A percentile compares a stretch with the other conserved stretches of the same genome.
phyloP scores from a whole-genome alignment of 2,329 filamentous ascomycete species.

The Lecanicillium sp. region DNA sequence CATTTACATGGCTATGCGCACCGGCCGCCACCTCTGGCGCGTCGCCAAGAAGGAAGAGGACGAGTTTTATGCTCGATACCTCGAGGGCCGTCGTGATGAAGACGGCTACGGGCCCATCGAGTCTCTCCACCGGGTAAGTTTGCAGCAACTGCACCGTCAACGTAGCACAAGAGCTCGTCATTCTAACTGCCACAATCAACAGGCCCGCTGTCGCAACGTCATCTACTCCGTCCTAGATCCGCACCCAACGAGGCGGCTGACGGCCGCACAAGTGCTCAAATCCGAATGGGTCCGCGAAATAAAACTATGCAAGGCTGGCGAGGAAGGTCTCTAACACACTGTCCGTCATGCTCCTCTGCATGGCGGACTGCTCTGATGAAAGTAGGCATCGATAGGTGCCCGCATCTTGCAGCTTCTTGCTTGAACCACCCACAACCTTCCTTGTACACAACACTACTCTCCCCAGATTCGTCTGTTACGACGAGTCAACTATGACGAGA shows the following conservation, averaged over 20 bases:
- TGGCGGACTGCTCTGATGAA: conserved; percentile 19
- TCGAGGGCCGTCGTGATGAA: conserved; percentile 87
- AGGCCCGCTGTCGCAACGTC: conserved; percentile 96
- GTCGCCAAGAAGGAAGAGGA: conserved; percentile 96
- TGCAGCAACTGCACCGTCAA: too few species aligned
- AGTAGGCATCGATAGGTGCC: conserved; percentile 5
- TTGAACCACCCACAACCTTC: conserved; percentile 1
- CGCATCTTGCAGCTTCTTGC: conserved; percentile 17
- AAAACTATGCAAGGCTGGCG: conserved; percentile 90
- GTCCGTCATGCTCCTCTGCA: conserved; percentile 19
- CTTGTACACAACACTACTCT: conserved; percentile 4
- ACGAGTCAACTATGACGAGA: conserved; percentile 10
- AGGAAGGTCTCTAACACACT: conserved; percentile 71
- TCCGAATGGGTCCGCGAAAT: conserved; percentile 99
- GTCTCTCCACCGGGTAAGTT: conserved; percentile 81
- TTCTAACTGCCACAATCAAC: conserved; percentile 14
- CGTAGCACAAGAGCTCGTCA: background rate
- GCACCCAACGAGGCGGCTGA: conserved; percentile 85
- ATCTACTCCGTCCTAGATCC: conserved; percentile 98
- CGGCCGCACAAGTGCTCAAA: conserved; percentile 91
- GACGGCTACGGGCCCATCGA: conserved; percentile 96
- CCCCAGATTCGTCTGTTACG: conserved; percentile 3
- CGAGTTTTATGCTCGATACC: conserved; percentile 91
- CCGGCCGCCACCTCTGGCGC: conserved; percentile 89
- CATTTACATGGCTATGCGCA: conserved; percentile 99